Conservation (phyloP, 2,329 filamentous ascomycete species). For the Aspergillus brunneoviolaceus region DNA sequence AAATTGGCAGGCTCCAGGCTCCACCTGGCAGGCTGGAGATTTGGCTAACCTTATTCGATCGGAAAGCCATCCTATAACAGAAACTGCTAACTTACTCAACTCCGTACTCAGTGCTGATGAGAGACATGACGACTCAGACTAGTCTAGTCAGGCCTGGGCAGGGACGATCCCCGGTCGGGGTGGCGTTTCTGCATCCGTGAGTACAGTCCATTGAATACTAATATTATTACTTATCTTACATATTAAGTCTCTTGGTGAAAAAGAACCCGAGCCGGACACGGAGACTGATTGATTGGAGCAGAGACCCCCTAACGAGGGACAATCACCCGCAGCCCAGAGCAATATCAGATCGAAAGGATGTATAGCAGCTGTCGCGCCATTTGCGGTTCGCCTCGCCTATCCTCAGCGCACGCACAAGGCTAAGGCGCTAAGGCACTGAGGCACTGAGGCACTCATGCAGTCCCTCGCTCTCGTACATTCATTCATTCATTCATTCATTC, state of each 20-base stretch:
- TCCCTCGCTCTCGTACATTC: too few relatives aligned
- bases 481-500: too few relatives aligned
- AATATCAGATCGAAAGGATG: background rate
- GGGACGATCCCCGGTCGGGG: constrained; percentile 4
- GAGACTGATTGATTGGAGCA: background rate
- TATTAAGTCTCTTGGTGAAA: background rate
- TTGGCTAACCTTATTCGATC: background rate
- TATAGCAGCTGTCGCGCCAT: background rate
- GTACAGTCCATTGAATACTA: background rate
- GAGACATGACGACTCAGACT: background rate
- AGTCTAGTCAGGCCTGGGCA: background rate
- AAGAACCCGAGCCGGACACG: background rate
- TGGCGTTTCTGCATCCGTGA: constrained; percentile 5
- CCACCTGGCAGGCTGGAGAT: background rate
- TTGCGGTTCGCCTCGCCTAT: background rate
- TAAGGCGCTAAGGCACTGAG: background rate
- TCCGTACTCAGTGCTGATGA: background rate
- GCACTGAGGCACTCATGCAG: background rate
- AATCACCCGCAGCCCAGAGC: background rate
- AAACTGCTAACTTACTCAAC: background rate
- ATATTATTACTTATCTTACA: background rate
- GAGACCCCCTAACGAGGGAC: background rate
- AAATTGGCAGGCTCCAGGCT: background rate
- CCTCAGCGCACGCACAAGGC: background rate
- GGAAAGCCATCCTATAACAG: background rate